A percentile compares a stretch with the other conserved stretches of the same genome.
phyloP scores from a whole-genome alignment of 2,329 filamentous ascomycete species.

The Alternaria gansuensis region DNA sequence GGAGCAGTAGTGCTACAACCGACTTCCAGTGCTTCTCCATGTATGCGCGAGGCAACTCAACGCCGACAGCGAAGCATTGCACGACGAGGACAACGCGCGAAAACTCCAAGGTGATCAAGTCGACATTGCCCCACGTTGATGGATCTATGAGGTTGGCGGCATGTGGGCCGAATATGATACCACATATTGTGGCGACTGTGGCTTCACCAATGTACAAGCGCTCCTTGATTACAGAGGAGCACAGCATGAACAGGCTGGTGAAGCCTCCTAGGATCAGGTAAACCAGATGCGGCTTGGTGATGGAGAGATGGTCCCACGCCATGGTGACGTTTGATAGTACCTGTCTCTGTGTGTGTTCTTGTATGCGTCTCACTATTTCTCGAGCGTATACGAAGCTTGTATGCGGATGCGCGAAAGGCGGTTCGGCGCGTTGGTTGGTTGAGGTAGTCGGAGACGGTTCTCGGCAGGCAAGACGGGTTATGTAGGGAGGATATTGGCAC shows the following conservation, averaged over 20 bases:
- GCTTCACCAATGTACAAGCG: conserved; percentile 98
- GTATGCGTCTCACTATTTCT: conserved; percentile 1
- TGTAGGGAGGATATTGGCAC: conserved; percentile 37
- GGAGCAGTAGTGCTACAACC: conserved; percentile 84
- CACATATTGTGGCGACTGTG: conserved; percentile 87
- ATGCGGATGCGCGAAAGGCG: background rate
- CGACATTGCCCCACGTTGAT: conserved; percentile 79
- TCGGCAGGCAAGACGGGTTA: conserved; percentile 26
- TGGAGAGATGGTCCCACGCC: conserved; percentile 81
- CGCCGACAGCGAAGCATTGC: conserved; percentile 90
- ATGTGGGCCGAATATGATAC: conserved; percentile 88
- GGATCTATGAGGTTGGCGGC: conserved; percentile 82
- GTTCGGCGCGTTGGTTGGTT: conserved; percentile 1
- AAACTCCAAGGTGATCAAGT: conserved; percentile 88
- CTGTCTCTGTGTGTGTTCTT: conserved; percentile 14
- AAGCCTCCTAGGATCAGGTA: conserved; percentile 99
- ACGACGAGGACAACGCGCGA: conserved; percentile 89
- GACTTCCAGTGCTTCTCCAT: conserved; percentile 99
- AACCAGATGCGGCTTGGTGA: conserved; percentile 96
- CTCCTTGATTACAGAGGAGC: conserved; percentile 97
- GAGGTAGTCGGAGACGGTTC: background rate
- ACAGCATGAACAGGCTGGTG: conserved; percentile 97
- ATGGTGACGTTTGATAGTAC: conserved; percentile 56
- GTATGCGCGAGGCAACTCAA: conserved; percentile 90
- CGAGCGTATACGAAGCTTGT: conserved; percentile 19